A percentile compares a stretch with the other conserved stretches of the same genome.
Conservation (phyloP, 1,284 basidiomycete species). For the Mrakiaceae sp. region DNA sequence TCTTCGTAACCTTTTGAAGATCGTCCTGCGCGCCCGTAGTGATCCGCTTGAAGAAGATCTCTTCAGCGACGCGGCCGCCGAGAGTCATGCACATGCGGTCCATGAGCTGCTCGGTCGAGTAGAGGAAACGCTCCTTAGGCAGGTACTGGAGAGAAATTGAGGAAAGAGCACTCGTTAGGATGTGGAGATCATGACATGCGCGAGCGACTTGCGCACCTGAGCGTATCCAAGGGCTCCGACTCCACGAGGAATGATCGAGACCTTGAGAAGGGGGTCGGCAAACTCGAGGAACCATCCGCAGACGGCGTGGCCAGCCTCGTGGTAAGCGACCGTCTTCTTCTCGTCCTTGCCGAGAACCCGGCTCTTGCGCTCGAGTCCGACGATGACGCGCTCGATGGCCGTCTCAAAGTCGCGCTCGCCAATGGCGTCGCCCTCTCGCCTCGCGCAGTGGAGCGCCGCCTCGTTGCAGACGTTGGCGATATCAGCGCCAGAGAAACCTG, state of each 20-base stretch:
- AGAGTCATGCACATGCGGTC: slow-evolving; percentile 99
- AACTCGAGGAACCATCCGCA: slow-evolving; percentile 98
- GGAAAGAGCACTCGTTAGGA: background rate
- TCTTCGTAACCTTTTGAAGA: slow-evolving; percentile 91
- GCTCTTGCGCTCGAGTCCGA: slow-evolving; percentile 91
- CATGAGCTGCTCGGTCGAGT: slow-evolving; percentile 85
- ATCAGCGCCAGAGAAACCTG: slow-evolving; percentile 96
- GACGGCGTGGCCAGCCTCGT: slow-evolving; percentile 97
- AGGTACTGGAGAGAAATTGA: slow-evolving; percentile 51
- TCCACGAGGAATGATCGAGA: slow-evolving; percentile 96
- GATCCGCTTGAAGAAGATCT: slow-evolving; percentile 94
- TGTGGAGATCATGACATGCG: slow-evolving; percentile 8
- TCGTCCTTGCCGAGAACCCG: slow-evolving; percentile 86
- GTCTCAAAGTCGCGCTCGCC: slow-evolving; percentile 85
- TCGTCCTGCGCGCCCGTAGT: slow-evolving; percentile 98
- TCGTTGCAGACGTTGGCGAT: slow-evolving; percentile 99
- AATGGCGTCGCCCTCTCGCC: slow-evolving; percentile 66
- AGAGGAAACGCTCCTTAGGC: slow-evolving; percentile 89
- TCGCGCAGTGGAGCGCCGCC: slow-evolving; percentile 87
- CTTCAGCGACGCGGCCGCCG: slow-evolving; percentile 95
- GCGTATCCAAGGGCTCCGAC: slow-evolving; percentile 95
- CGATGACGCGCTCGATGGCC: slow-evolving; percentile 96
- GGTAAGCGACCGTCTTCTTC: slow-evolving; percentile 98
- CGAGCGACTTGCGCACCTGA: slow-evolving; percentile 46
- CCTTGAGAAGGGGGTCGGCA: slow-evolving; percentile 92